These are phyloP conservation scores for Cladophialophora exuberans DNA, from an alignment of 2,329 filamentous ascomycete genomes.

Conservation along the genomic window DNA sequence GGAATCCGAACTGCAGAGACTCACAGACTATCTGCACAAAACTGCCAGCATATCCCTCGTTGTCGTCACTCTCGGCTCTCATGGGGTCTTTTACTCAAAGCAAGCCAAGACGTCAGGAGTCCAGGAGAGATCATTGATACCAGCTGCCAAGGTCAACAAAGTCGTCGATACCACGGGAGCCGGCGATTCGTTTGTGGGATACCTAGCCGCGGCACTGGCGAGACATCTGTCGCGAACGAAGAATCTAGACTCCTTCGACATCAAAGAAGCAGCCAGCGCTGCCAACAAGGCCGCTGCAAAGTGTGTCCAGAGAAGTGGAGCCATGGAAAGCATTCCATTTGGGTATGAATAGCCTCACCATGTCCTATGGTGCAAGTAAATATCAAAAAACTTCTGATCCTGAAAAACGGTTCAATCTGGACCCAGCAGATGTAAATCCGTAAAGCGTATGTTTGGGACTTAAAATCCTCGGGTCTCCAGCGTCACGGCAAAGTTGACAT, in stretches of 20 bases:
- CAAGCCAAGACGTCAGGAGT: conserved; percentile 50
- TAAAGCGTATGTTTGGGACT: too few relatives aligned
- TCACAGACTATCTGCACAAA: conserved; percentile 65
- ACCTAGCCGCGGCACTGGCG: conserved; percentile 76
- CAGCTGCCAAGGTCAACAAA: conserved; percentile 67
- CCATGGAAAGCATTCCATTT: conserved; percentile 54
- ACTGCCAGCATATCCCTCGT: conserved; percentile 71
- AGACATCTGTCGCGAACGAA: conserved; percentile 49
- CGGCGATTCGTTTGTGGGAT: conserved; percentile 91
- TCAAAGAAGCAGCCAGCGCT: conserved; percentile 49
- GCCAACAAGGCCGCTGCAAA: conserved; percentile 50
- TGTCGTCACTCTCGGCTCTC: conserved; percentile 80
- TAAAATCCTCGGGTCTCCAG: too few relatives aligned
- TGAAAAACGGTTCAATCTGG: too few relatives aligned
- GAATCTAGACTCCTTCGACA: conserved; percentile 55
- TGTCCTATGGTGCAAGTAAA: too few relatives aligned
- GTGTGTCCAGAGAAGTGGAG: conserved; percentile 49
- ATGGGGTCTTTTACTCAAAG: conserved; percentile 72
- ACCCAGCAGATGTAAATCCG: too few relatives aligned
- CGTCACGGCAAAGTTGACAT: too few relatives aligned
- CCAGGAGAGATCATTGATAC: conserved; percentile 50
- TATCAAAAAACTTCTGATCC: too few relatives aligned
- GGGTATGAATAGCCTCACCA: conserved; percentile 42
- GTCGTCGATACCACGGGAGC: conserved; percentile 94
- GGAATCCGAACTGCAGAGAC: conserved; percentile 40